phyloP scores from a whole-genome alignment of 2,329 filamentous ascomycete genomes.

The Fusarium caatingaense region DNA sequence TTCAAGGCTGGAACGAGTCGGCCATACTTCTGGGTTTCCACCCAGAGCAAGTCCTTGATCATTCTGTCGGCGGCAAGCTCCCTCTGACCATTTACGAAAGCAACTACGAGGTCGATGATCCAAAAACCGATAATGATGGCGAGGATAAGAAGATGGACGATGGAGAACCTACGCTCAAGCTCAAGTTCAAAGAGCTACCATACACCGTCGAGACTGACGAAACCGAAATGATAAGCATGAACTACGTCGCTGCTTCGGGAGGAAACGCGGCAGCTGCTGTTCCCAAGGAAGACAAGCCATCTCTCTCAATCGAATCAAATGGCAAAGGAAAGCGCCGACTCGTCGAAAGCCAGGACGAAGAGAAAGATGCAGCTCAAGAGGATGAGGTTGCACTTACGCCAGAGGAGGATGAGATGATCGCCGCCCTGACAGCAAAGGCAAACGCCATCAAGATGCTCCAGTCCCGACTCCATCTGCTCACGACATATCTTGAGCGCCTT shows the following conservation, averaged over 20 bases:
- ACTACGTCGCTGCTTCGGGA: constrained; percentile 88
- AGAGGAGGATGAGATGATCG: constrained; percentile 71
- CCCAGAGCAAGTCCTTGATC: constrained; percentile 66
- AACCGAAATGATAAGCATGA: constrained; percentile 97
- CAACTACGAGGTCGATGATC: constrained; percentile 77
- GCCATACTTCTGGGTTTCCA: constrained; percentile 92
- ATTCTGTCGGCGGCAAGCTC: constrained; percentile 78
- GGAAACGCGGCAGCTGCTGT: constrained; percentile 78
- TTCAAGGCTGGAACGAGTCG: constrained; percentile 82
- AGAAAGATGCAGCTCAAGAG: constrained; percentile 44
- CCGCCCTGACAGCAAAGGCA: constrained; percentile 82
- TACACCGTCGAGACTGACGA: constrained; percentile 94
- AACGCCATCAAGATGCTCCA: constrained; percentile 96
- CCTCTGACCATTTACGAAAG: constrained; percentile 94
- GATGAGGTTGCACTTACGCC: constrained; percentile 61
- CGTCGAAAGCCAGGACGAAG: constrained; percentile 49
- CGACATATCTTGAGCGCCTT: constrained; percentile 79
- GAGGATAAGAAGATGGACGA: constrained; percentile 81
- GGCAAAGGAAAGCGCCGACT: constrained; percentile 64
- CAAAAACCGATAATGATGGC: constrained; percentile 59
- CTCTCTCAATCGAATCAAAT: constrained; percentile 59
- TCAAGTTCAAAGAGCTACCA: constrained; percentile 84
- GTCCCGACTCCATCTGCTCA: constrained; percentile 77
- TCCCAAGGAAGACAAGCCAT: constrained; percentile 56
- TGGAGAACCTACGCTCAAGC: constrained; percentile 63